Percentiles rank a stretch among this genome's conserved stretches.
phyloP scores from a whole-genome alignment of 2,329 filamentous ascomycete species.

The Alternaria sp. region DNA sequence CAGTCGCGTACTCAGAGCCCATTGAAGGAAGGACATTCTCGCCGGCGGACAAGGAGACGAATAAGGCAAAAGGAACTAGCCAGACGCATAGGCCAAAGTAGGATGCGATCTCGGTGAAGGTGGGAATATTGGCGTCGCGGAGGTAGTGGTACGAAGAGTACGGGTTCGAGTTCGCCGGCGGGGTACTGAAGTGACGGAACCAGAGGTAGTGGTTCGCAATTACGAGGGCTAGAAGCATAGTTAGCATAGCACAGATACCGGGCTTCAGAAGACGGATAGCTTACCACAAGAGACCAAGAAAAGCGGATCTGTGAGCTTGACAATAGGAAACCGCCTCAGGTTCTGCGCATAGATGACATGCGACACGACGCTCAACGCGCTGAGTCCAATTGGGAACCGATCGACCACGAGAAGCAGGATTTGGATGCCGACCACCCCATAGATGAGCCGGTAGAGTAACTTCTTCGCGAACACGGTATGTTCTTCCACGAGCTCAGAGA shows the following conservation, averaged over 20 bases:
- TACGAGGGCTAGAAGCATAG: conserved; percentile 69
- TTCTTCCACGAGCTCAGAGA: conserved; percentile 97
- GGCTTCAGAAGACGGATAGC: conserved; percentile 32
- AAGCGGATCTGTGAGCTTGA: conserved; percentile 85
- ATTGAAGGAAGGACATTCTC: conserved; percentile 96
- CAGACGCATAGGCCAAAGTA: conserved; percentile 97
- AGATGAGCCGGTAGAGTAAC: conserved; percentile 85
- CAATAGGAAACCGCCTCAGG: conserved; percentile 76
- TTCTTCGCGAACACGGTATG: conserved; percentile 93
- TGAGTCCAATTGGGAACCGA: conserved; percentile 80
- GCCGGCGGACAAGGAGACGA: conserved; percentile 90
- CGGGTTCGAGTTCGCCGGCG: conserved; percentile 58
- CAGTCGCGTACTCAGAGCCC: conserved; percentile 76
- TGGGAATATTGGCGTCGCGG: conserved; percentile 73
- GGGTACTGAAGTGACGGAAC: conserved; percentile 88
- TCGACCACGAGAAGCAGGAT: conserved; percentile 79
- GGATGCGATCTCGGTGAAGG: conserved; percentile 91
- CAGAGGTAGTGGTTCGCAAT: conserved; percentile 92
- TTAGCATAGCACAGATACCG: conserved; percentile 12
- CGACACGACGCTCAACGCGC: conserved; percentile 76
- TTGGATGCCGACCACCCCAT: conserved; percentile 78
- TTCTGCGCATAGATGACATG: conserved; percentile 91
- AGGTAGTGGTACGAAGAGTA: conserved; percentile 66
- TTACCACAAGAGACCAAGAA: conserved; percentile 84
- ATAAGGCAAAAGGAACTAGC: conserved; percentile 93